These are phyloP conservation scores for Neurospora discreta DNA, from an alignment of 495 filamentous ascomycete genomes.

Conservation along the genomic window DNA sequence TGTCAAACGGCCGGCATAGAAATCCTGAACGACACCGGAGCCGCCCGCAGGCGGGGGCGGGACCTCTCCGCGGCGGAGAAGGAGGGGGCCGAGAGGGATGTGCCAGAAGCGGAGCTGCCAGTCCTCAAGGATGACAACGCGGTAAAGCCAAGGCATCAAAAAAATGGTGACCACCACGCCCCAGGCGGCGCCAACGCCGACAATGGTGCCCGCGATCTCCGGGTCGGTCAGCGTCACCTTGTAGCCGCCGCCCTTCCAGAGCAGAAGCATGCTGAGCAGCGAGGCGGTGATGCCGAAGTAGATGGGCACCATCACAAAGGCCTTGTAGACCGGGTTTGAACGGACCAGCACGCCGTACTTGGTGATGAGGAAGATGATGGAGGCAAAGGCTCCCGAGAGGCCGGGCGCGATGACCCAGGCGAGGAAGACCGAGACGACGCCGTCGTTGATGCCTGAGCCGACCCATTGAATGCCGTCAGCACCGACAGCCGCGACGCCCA, in stretches of 20 bases:
- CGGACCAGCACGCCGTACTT: slow-evolving; percentile 54
- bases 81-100: slow-evolving; percentile 44
- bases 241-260: slow-evolving; percentile 43
- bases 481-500: slow-evolving; percentile 49
- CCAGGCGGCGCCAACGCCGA: slow-evolving; percentile 8
- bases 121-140: slow-evolving; percentile 45
- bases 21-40: slow-evolving; percentile 35
- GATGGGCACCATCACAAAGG: slow-evolving; percentile 45
- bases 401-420: slow-evolving; percentile 53
- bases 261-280: slow-evolving; percentile 53
- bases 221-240: slow-evolving; percentile 34
- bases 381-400: slow-evolving; percentile 40
- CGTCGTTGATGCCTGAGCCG: slow-evolving; percentile 34
- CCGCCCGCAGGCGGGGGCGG: slow-evolving; percentile 29
- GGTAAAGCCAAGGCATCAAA: slow-evolving; percentile 53
- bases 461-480: slow-evolving; percentile 40
- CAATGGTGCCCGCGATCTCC: slow-evolving; percentile 6
- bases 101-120: slow-evolving; percentile 47
- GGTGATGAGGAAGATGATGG: slow-evolving; percentile 51
- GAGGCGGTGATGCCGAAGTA: slow-evolving; percentile 51
- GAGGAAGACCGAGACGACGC: slow-evolving; percentile 34
- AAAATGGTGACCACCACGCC: slow-evolving; percentile 24
- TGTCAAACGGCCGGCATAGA: slow-evolving; percentile 41
- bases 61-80: slow-evolving; percentile 39
- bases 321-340: slow-evolving; percentile 43